Percentiles rank a stretch among this genome's conserved stretches.
These are phyloP conservation scores for Aspergillus biplanus DNA, from an alignment of 495 filamentous ascomycete genomes.

Conservation along the genomic window DNA sequence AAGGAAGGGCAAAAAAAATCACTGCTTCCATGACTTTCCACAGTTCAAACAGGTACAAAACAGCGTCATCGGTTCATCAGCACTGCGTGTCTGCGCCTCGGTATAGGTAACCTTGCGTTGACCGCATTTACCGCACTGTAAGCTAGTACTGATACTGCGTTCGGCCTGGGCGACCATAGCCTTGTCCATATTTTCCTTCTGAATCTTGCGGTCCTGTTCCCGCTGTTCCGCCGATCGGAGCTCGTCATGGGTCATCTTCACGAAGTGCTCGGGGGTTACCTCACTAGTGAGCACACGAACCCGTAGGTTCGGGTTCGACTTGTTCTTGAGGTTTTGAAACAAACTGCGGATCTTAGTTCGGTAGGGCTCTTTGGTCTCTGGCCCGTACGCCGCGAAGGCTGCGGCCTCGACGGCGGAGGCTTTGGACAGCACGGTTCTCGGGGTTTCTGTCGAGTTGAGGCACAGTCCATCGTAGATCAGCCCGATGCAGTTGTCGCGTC, in stretches of 20 bases:
- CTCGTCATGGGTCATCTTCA: constrained; percentile 74
- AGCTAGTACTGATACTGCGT: constrained; percentile 79
- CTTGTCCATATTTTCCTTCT: constrained; percentile 93
- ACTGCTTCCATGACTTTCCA: constrained; percentile 56
- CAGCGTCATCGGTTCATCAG: constrained; percentile 68
- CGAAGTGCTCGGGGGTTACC: constrained; percentile 71
- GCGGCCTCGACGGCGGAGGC: constrained; percentile 75
- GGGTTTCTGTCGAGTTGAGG: constrained; percentile 44
- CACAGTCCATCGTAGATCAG: constrained; percentile 79
- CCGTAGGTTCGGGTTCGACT: constrained; percentile 77
- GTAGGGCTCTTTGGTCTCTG: constrained; percentile 74
- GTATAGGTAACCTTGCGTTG: constrained; percentile 93
- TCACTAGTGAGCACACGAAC: constrained; percentile 73
- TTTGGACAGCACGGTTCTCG: constrained; percentile 64
- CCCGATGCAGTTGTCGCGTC: constrained; percentile 81
- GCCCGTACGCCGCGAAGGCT: constrained; percentile 63
- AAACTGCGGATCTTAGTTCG: constrained; percentile 85
- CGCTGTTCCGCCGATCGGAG: constrained; percentile 74
- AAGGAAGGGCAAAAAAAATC: constrained; percentile 3
- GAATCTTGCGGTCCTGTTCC: constrained; percentile 66
- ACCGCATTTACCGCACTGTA: constrained; percentile 87
- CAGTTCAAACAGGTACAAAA: constrained; percentile 56
- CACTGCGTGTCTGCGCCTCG: constrained; percentile 92
- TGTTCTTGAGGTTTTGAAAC: constrained; percentile 91
- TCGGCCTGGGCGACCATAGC: constrained; percentile 89